Conservation (phyloP, 2,329 filamentous ascomycete species). For the Arthrobotrys musiformis region DNA sequence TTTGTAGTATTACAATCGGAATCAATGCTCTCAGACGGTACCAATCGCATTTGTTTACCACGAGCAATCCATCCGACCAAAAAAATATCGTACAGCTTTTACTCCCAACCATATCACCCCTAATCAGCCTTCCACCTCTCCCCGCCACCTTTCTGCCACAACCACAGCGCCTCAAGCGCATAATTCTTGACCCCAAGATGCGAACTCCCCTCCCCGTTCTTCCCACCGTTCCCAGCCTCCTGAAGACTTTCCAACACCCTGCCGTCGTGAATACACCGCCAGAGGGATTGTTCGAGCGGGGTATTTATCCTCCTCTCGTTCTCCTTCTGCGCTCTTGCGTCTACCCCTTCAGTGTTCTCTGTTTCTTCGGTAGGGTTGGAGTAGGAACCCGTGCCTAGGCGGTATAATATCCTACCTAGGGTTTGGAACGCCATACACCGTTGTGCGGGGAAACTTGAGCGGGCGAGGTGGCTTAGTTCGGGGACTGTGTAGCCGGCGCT, state of each 20-base stretch:
- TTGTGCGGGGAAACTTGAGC: slow-evolving; percentile 85
- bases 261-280: slow-evolving; percentile 80
- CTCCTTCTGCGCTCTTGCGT: slow-evolving; percentile 65
- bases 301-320: slow-evolving; percentile 73
- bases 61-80: background rate
- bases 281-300: slow-evolving; percentile 79
- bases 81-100: background rate
- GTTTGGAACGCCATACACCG: slow-evolving; percentile 92
- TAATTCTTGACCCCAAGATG: slow-evolving; percentile 85
- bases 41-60: too few species aligned
- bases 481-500: slow-evolving; percentile 93
- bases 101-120: background rate
- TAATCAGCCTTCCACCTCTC: slow-evolving; percentile 59
- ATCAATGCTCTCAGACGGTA: too few species aligned
- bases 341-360: background rate
- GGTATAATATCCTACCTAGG: slow-evolving; percentile 83
- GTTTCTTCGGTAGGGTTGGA: slow-evolving; percentile 3
- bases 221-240: slow-evolving; percentile 76
- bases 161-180: slow-evolving; percentile 88
- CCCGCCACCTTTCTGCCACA: slow-evolving; percentile 60
- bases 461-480: slow-evolving; percentile 81
- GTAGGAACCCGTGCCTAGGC: slow-evolving; percentile 74
- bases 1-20: too few species aligned
- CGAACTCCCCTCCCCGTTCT: slow-evolving; percentile 64
- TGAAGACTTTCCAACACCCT: slow-evolving; percentile 79